Evolutionary conservation across 768 basidiomycete species (phyloP), one percentile per base, ranked within the genome.

Genomic region (Kwoniella newhampshirensis): DNA sequence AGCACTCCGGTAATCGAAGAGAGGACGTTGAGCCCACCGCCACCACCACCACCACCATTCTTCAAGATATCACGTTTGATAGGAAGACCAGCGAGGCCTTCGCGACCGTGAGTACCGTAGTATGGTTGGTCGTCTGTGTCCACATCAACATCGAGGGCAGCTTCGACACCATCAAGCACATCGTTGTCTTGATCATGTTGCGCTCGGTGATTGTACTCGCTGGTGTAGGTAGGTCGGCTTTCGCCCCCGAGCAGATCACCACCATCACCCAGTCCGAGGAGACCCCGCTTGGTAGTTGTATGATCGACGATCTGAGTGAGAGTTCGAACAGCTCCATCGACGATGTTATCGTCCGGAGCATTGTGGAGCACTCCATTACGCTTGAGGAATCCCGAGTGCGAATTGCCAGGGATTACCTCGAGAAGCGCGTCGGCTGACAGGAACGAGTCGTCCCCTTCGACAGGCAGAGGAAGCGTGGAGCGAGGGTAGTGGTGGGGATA

Each of bases 41-140:
- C 39, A 25, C 26, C 35, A 30, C 41, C 36, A 28, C 40, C 47
- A 12, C n/a, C n/a, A n/a, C n/a, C n/a, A n/a, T n/a, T n/a, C n/a
- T n/a, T n/a, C n/a, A 57, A 23, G n/a, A 57, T 42, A 51, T 58
- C 56, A 41, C 56, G 27, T 18, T 58, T 58, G 21, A 51, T 20
- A n/a, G 28, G 28, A 17, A 51, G 26, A 2, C 39, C 43, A 25
- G 20, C 30, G 20, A 40, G 25, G 23, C 48, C 36, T 12, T 48
- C 45, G 25, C 28, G 40, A 30, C 27, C 8, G 25, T 37, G 15
- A 4, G 36, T n/a, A n/a, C 54, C 54, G 18, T 58, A 58, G 41
- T 58, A 58, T 9, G 56, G 56, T 18, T 58, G 49, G 20, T 58
- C 54, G 5, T 41, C 56, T 18, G 48, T 44, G 46, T 58, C 57